Conservation (phyloP, 1,284 basidiomycete species). For the Hymenochaete sp. region DNA sequence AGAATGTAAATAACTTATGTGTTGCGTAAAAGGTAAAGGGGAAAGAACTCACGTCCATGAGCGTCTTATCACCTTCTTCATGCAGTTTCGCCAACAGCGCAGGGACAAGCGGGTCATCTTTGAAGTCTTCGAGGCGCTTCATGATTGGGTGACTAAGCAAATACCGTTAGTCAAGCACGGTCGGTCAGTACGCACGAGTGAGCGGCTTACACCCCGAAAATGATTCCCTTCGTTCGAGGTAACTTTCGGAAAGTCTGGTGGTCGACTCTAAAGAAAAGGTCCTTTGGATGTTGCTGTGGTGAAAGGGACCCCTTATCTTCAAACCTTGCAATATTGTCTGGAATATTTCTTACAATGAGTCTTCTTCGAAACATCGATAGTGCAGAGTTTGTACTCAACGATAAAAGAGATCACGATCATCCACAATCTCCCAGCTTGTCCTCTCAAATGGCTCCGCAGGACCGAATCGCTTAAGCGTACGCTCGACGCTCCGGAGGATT, state of each 20-base stretch:
- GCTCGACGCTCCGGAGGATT: slow-evolving; percentile 32
- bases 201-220: slow-evolving; percentile 31
- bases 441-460: slow-evolving; percentile 34
- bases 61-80: slow-evolving; percentile 24
- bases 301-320: slow-evolving; percentile 20
- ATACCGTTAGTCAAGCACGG: background rate
- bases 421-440: slow-evolving; percentile 35
- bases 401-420: slow-evolving; percentile 31
- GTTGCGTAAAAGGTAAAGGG: background rate
- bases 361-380: background rate
- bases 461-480: slow-evolving; percentile 32
- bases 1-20: background rate
- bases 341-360: background rate
- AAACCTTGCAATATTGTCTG: slow-evolving; percentile 27
- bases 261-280: slow-evolving; percentile 30
- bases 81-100: slow-evolving; percentile 31
- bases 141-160: slow-evolving; percentile 30
- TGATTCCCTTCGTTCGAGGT: slow-evolving; percentile 30
- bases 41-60: slow-evolving; percentile 26
- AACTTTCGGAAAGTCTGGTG: slow-evolving; percentile 38
- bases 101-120: slow-evolving; percentile 32
- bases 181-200: background rate
- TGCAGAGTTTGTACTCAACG: slow-evolving; percentile 21
- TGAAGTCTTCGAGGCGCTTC: slow-evolving; percentile 29
- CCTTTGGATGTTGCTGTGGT: slow-evolving; percentile 25